phyloP scores from a whole-genome alignment of 1,284 basidiomycete genomes.

The Cutaneotrichosporon sp. region DNA sequence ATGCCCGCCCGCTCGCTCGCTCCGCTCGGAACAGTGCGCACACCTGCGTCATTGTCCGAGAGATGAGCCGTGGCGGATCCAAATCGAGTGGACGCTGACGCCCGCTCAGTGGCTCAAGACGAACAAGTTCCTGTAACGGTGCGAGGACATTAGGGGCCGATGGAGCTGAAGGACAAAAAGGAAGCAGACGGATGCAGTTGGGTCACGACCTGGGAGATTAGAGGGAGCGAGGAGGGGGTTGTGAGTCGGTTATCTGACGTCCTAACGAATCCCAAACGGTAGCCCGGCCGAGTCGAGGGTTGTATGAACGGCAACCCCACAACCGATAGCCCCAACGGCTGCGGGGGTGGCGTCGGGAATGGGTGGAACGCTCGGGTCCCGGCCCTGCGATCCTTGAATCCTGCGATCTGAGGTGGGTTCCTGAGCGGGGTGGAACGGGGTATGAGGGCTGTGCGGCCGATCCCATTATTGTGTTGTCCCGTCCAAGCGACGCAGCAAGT shows the following conservation, averaged over 20 bases:
- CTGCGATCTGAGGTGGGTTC: not conserved
- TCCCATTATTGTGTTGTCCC: not conserved
- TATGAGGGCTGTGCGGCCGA: not conserved
- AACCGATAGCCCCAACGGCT: not conserved
- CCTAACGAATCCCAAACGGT: not conserved
- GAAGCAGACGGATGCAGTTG: slow-evolving; percentile 7
- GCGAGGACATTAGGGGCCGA: not conserved
- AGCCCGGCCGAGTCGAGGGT: not conserved
- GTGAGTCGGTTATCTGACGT: not conserved
- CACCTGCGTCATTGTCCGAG: slow-evolving; percentile 22
- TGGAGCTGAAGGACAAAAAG: not conserved
- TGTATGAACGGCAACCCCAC: not conserved
- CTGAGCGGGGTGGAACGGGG: not conserved
- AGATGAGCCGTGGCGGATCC: not conserved
- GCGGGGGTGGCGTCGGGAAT: slow-evolving; percentile 7
- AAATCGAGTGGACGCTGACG: slow-evolving; percentile 2
- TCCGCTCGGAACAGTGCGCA: not conserved
- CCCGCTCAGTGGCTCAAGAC: slow-evolving; percentile 61
- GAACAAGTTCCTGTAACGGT: slow-evolving; percentile 49
- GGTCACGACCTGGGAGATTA: not conserved
- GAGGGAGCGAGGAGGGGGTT: not conserved
- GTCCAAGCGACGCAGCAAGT: not conserved
- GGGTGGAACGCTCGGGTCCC: not conserved
- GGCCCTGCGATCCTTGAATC: not conserved
- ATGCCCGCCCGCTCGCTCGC: not conserved